phyloP scores from a whole-genome alignment of 495 filamentous ascomycete genomes.

The Haplographium delicatum region DNA sequence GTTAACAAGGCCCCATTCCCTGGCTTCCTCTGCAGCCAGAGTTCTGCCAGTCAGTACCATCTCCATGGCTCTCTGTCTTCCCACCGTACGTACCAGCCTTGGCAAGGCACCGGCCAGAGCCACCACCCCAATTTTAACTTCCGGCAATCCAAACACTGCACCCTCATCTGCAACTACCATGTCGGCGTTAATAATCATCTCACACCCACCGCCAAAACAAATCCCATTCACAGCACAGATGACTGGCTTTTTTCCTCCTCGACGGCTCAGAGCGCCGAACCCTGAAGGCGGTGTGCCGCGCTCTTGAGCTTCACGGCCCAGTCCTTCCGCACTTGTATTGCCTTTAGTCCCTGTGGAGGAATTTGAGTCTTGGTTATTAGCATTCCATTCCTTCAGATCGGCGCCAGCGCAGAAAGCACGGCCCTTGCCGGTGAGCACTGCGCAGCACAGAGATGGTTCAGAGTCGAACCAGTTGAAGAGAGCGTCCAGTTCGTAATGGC shows the following conservation, averaged over 20 bases:
- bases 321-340: not conserved
- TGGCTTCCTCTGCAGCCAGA: slow-evolving; percentile 51
- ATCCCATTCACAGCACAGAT: slow-evolving; percentile 73
- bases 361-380: slow-evolving; percentile 23
- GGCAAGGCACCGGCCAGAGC: slow-evolving; percentile 66
- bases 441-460: slow-evolving; percentile 49
- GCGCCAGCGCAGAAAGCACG: slow-evolving; percentile 56
- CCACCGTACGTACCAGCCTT: slow-evolving; percentile 57
- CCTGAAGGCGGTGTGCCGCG: slow-evolving; percentile 38
- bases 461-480: slow-evolving; percentile 56
- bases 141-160: slow-evolving; percentile 59
- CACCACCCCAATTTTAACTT: slow-evolving; percentile 64
- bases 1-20: slow-evolving; percentile 68
- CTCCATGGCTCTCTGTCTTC: slow-evolving; percentile 65
- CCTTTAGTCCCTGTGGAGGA: not conserved
- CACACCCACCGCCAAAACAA: slow-evolving; percentile 69
- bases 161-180: slow-evolving; percentile 52
- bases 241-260: slow-evolving; percentile 56
- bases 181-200: slow-evolving; percentile 68
- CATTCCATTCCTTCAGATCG: slow-evolving; percentile 48
- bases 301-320: slow-evolving; percentile 32
- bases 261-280: slow-evolving; percentile 49
- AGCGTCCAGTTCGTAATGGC: slow-evolving; percentile 44
- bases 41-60: slow-evolving; percentile 60
- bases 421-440: slow-evolving; percentile 48